phyloP scores from a whole-genome alignment of 208 protist genomes.

The Trypanosoma avium region DNA sequence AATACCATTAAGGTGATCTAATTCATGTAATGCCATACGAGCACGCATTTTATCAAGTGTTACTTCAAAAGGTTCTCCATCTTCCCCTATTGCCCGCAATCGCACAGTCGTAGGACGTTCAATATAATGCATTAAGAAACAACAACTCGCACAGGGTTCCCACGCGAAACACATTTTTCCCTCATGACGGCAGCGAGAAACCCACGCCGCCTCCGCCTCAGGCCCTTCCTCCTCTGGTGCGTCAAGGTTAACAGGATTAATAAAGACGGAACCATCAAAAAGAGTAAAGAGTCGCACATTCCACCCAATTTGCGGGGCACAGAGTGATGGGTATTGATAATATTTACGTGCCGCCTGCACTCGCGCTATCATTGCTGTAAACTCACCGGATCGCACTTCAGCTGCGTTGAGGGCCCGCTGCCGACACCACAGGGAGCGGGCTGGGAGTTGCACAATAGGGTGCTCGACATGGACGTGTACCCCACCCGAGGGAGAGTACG shows the following conservation, averaged over 20 bases:
- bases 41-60: slow-evolving; percentile 65
- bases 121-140: slow-evolving; percentile 90
- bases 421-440: slow-evolving; percentile 73
- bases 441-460: slow-evolving; percentile 84
- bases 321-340: slow-evolving; percentile 89
- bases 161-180: slow-evolving; percentile 79
- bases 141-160: slow-evolving; percentile 90
- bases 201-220: slow-evolving; percentile 49
- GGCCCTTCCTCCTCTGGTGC: slow-evolving; percentile 36
- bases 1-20: slow-evolving; percentile 83
- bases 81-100: slow-evolving; percentile 43
- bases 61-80: slow-evolving; percentile 42
- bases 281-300: slow-evolving; percentile 90
- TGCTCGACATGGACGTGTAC: slow-evolving; percentile 38
- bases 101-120: slow-evolving; percentile 75
- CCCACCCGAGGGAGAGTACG: too few species aligned
- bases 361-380: slow-evolving; percentile 60
- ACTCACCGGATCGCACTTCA: slow-evolving; percentile 42
- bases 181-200: slow-evolving; percentile 42
- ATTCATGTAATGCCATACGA: slow-evolving; percentile 84
- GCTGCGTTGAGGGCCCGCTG: slow-evolving; percentile 56
- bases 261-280: slow-evolving; percentile 79
- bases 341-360: slow-evolving; percentile 68
- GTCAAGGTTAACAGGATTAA: slow-evolving; percentile 86
- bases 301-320: slow-evolving; percentile 85